phyloP scores from a whole-genome alignment of 768 basidiomycete genomes.

The Suillus plorans region DNA sequence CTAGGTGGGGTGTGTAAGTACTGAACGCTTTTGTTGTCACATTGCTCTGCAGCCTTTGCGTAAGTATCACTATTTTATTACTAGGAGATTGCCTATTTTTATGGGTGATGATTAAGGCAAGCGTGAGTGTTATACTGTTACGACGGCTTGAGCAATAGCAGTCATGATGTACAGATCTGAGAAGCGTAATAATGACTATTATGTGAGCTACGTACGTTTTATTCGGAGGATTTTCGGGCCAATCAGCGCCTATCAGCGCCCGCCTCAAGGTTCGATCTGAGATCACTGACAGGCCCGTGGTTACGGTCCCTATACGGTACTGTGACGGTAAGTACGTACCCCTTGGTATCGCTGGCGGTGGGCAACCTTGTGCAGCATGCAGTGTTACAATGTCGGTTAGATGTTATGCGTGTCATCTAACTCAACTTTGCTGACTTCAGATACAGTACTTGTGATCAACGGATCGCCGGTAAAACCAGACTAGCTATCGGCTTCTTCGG shows the following conservation, averaged over 20 bases:
- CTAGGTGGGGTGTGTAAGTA: constrained; percentile 37
- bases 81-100: constrained; percentile 13
- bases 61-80: constrained; percentile 38
- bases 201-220: neutral
- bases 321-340: neutral
- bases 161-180: neutral
- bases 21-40: constrained; percentile 22
- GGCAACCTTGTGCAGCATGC: neutral
- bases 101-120: constrained; percentile 1
- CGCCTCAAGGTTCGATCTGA: neutral
- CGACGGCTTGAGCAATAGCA: neutral
- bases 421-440: neutral
- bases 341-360: neutral
- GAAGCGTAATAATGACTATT: neutral
- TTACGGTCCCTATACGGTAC: neutral
- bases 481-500: neutral
- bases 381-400: neutral
- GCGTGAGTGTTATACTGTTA: neutral
- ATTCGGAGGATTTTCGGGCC: neutral
- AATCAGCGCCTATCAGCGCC: neutral
- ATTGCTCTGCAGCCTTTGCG: constrained; percentile 28
- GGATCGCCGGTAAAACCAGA: neutral
- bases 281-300: neutral
- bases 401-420: neutral
- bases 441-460: neutral